A percentile compares a stretch with the other conserved stretches of the same genome.
Conservation (phyloP, 2,329 filamentous ascomycete species). For the Botrytis fragariae region DNA sequence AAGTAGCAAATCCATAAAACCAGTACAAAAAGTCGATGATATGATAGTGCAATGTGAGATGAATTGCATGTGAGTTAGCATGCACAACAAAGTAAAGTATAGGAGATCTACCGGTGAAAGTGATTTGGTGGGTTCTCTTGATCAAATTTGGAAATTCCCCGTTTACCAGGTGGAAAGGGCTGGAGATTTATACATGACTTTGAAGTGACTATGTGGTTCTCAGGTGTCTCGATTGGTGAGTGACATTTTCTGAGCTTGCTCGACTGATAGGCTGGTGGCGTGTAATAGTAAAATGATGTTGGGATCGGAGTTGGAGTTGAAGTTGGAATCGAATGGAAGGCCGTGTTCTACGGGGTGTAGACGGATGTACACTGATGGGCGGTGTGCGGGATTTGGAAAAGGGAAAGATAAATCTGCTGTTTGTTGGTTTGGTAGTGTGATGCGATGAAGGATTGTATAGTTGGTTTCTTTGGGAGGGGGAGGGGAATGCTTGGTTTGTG, state of each 20-base stretch:
- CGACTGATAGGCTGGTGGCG: not conserved
- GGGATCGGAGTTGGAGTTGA: not conserved
- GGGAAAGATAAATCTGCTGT: not conserved
- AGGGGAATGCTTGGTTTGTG: not conserved
- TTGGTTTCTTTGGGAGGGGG: not conserved
- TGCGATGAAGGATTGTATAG: not conserved
- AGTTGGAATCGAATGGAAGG: not conserved
- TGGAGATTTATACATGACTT: not conserved
- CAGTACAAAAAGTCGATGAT: not conserved
- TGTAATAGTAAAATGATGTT: not conserved
- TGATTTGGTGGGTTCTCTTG: not conserved
- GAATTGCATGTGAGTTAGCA: not conserved
- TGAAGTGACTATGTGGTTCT: no score
- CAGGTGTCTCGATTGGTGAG: not conserved
- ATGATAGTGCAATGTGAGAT: not conserved
- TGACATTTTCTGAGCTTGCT: not conserved
- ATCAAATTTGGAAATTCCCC: no score
- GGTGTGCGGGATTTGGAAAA: not conserved
- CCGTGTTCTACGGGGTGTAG: not conserved
- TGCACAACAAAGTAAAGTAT: not conserved
- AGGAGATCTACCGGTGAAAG: not conserved
- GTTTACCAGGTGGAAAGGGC: not conserved
- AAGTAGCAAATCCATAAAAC: conserved; percentile 35
- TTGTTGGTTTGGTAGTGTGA: not conserved
- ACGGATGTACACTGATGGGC: not conserved